Base-by-base conservation (phyloP, 2,329 filamentous ascomycete species). In the Alternaria arborescens region DNA sequence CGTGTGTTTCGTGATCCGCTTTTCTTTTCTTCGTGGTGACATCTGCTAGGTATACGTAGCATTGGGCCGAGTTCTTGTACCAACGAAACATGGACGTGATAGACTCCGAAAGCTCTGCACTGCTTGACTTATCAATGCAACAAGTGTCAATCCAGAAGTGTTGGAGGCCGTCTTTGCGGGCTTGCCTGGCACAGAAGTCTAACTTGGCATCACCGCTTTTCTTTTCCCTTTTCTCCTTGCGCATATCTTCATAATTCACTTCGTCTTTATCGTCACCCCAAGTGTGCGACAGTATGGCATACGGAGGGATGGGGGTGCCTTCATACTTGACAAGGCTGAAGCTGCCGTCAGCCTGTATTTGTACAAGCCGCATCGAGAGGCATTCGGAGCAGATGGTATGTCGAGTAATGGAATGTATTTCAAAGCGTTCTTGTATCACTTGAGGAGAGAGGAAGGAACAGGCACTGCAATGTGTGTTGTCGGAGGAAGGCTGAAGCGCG, bases 41-140 rank as follows among this genome's bases (percentile, higher is more conserved):
- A 26, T 62, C 60, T 10, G 56, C 41, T 4, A 62, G 38, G 43
- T 52, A 55, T 8, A 56, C 60, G 38, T 62, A 62, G 26, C 56
- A 62, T 43, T 8, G 12, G 8, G 22, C 28, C 1, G 60, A 47
- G 3, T 50, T 16, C 10, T 44, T 4, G 30, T 55, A 59, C 58
- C 47, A 61, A 3, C 53, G 26, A 10, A 57, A 61, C 53, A 61
- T 57, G 3, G 52, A 57, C 3, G 44, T 61, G 2, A 61, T 61
- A 4, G 58, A 47, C 24, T 61, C 18, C 1, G 34, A 26, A 10
- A 61, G 53, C 18, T 61, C 53, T 1, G 38, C 32, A 10, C 12
- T n/a, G 40, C 30, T 32, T 18, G 16, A 16, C 26, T 61, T 61
- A 14, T 52, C 48, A 1, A 61, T 61, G n/a, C 47, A 61, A 24